A percentile compares a stretch with the other conserved stretches of the same genome.
Conservation (phyloP, 192 early-diverging fungal genomes). For the Coemansia reversa region DNA sequence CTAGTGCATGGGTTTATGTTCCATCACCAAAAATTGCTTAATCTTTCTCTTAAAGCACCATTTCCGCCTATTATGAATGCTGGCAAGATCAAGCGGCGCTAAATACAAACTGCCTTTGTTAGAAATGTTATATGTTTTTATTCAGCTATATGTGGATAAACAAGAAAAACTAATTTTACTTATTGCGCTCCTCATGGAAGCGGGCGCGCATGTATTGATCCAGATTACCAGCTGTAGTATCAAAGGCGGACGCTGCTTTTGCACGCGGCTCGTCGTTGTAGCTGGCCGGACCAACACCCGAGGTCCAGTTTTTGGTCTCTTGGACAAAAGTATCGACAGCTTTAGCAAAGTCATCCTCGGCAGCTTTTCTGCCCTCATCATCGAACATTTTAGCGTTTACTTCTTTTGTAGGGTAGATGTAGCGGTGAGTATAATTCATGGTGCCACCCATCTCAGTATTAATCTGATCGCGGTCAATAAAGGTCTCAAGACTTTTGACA, state of each 20-base stretch:
- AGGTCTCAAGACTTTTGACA: conserved; percentile 59
- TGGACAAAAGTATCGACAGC: conserved; percentile 44
- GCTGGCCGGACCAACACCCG: not conserved
- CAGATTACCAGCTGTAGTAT: conserved; percentile 37
- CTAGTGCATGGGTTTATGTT: conserved; percentile 42
- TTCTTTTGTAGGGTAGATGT: conserved; percentile 47
- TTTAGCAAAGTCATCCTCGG: conserved; percentile 36
- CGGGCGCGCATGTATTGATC: conserved; percentile 57
- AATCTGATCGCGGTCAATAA: conserved; percentile 61
- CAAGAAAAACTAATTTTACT: not conserved
- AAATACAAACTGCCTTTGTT: not conserved
- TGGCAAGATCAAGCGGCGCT: conserved; percentile 1
- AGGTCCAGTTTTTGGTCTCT: conserved; percentile 50
- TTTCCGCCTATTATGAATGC: conserved; percentile 30
- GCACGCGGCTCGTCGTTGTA: conserved; percentile 22
- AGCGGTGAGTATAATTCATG: conserved; percentile 56
- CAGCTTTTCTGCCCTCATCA: conserved; percentile 36
- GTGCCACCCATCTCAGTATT: conserved; percentile 63
- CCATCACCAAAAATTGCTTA: conserved; percentile 45
- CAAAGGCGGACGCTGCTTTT: conserved; percentile 21
- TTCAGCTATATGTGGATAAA: not conserved
- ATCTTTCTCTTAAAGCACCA: conserved; percentile 31
- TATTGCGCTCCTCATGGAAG: conserved; percentile 25
- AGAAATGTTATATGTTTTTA: conserved; percentile 3
- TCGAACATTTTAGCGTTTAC: conserved; percentile 60